Evolutionary conservation across 2,329 filamentous ascomycete genomes (phyloP).

Genomic region (Fusarium sp.): DNA sequence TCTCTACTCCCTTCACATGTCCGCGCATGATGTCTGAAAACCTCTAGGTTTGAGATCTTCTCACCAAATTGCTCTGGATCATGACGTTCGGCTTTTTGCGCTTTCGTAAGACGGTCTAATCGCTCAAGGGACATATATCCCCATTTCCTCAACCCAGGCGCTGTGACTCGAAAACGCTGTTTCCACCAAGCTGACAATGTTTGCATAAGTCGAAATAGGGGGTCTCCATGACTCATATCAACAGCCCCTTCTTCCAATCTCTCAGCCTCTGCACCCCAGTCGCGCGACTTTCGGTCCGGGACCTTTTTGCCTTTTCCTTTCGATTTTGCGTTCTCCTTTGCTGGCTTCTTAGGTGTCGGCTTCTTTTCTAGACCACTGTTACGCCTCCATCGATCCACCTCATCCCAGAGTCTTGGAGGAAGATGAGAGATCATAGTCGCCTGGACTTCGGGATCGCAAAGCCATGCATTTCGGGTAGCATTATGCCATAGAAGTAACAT

Average conservation of each 20-base stretch:
- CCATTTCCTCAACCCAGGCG: conserved; percentile 85
- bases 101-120: conserved; percentile 77
- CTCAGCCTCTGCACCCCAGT: conserved; percentile 78
- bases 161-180: conserved; percentile 79
- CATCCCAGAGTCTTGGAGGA: conserved; percentile 72
- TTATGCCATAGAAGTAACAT: conserved; percentile 91
- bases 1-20: conserved; percentile 84
- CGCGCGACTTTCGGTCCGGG: conserved; percentile 52
- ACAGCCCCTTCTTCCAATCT: conserved; percentile 74
- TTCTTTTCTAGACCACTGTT: conserved; percentile 70
- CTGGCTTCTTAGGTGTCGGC: conserved; percentile 40
- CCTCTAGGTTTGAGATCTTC: conserved; percentile 70
- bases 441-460: conserved; percentile 80
- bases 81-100: conserved; percentile 70
- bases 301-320: conserved; percentile 52
- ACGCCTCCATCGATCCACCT: conserved; percentile 77
- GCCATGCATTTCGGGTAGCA: conserved; percentile 82
- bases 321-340: conserved; percentile 46
- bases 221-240: conserved; percentile 85
- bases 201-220: conserved; percentile 79
- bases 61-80: conserved; percentile 79
- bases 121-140: conserved; percentile 85
- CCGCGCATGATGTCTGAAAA: conserved; percentile 75
- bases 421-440: conserved; percentile 80
- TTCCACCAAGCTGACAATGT: conserved; percentile 88